Evolutionary conservation across 345 rosid species (phyloP), one percentile per base, ranked within the genome.

Genomic region (rapeseed (Brassica napus)): DNA sequence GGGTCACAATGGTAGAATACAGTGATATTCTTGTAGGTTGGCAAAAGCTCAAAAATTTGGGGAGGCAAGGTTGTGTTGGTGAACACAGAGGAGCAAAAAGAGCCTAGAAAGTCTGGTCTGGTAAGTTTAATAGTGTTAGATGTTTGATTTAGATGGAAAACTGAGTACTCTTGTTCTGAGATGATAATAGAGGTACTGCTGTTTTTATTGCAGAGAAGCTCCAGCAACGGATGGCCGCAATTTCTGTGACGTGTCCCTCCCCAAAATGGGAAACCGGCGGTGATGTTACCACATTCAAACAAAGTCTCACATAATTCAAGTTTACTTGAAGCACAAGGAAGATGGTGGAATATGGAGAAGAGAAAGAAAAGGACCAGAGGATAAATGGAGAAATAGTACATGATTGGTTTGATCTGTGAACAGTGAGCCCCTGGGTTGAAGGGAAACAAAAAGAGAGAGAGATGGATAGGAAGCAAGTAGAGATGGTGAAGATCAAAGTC

Each of bases 181-280:
- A 86, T 65, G 8, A 8, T 1, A 7, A 85, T 30, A 8, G 14
- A 67, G 11, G 87, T 1, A 28, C 4, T 61, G 0, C 0, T 37
- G 4, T 3, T 49, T 21, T 21, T 65, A 8, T 67, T 52, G 74
- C 90, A 87, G 1, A 0, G 0, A 26, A 89, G 87, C 74, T 77
- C 4, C 15, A 88, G 32, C 1, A 0, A 54, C 0, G 77, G 87
- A 70, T 73, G 65, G 10, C 90, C 91, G 12, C 89, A 89, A 7
- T 8, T 0, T 0, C 0, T 0, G 0, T 1, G 6, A 2, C 79
- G 64, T 1, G 0, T 21, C 2, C 11, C 44, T 52, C 89, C 87
- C 86, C 77, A 80, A 63, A 86, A 89, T 30, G 89, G 93, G 59
- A 34, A 89, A 4, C 60, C 44, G 0, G 73, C 77, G 0, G n/a